These are phyloP conservation scores for Pseudocercospora fuligena DNA, from an alignment of 2,329 filamentous ascomycete species.

Conservation along the genomic window DNA sequence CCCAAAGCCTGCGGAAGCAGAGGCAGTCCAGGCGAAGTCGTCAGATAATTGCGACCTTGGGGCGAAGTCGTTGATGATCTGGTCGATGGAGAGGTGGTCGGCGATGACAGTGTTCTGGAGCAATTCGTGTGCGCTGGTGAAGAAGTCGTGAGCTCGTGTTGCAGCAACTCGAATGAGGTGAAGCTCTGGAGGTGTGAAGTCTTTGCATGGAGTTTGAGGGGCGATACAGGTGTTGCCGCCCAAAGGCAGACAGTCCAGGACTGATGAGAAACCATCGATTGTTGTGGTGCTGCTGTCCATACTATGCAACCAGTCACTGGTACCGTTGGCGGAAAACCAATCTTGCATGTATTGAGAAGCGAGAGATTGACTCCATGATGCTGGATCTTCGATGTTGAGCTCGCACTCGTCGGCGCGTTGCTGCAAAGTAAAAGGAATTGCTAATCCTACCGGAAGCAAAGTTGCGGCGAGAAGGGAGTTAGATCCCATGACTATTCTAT, in stretches of 20 bases:
- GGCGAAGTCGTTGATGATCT: neutral
- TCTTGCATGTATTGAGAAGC: neutral
- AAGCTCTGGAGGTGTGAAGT: neutral
- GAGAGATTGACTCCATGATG: neutral
- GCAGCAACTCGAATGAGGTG: neutral
- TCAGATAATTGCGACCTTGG: neutral
- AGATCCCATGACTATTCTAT: neutral
- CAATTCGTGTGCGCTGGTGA: neutral
- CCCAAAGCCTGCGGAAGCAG: neutral
- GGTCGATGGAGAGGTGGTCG: neutral
- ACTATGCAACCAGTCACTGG: neutral
- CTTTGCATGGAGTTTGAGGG: neutral
- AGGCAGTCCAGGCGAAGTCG: neutral
- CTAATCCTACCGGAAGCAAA: neutral
- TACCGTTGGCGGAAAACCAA: neutral
- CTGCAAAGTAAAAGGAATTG: neutral
- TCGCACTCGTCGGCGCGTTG: neutral
- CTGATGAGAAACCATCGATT: neutral
- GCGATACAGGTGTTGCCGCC: neutral
- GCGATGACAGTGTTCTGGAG: neutral
- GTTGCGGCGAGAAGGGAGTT: neutral
- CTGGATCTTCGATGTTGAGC: neutral
- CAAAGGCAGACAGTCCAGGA: neutral
- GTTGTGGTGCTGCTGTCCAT: neutral
- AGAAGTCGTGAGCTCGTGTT: neutral